Base-by-base conservation (phyloP, 345 rosid species). In the Eucalyptus guilfoylei region DNA sequence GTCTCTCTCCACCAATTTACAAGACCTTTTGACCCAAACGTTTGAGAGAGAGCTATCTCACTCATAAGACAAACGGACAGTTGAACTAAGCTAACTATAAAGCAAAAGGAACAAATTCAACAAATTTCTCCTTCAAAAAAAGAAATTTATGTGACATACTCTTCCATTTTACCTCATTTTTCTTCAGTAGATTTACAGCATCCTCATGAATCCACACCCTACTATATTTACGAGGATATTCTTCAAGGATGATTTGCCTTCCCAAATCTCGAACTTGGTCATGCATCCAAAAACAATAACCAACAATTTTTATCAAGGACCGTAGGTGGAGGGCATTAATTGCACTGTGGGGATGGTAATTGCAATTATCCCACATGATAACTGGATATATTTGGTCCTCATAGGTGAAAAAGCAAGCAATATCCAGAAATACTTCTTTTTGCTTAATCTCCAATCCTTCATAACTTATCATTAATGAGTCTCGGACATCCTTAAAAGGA, bases 261-360 rank as follows among this genome's bases (percentile, higher is more conserved):
- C 44, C 80, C 0, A 34, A 1, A 69, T 69, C 44, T 69, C 24
- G 24, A 69, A 32, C 69, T 69, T 34, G 13, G 24, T 69, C 80
- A 34, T 69, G 80, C 24, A 69, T 69, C 4, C 13, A 34, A 69
- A 69, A 69, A 2, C 9, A n/a, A n/a, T n/a, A n/a, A n/a, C n/a
- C n/a, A n/a, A n/a, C 10, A 34, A 69, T 69, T 69, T 34, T 69
- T 34, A 34, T 69, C 2, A 69, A 34, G 24, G 80, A 69, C 44
- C 4, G 4, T 1, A 0, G 13, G 7, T 0, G 0, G 80, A 69
- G 80, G 80, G 5, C 44, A 0, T 0, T 0, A 5, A 69, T 9
- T 69, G 44, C 21, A 64, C 0, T 0, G 2, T n/a, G 5, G 4
- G 37, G 19, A 64, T 64, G 19, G 40, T 64, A 64, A n/a, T 7